Evolutionary conservation across 495 filamentous ascomycete species (phyloP), one percentile per base, ranked within the genome.

Genomic region (Lichina pygmaea): DNA sequence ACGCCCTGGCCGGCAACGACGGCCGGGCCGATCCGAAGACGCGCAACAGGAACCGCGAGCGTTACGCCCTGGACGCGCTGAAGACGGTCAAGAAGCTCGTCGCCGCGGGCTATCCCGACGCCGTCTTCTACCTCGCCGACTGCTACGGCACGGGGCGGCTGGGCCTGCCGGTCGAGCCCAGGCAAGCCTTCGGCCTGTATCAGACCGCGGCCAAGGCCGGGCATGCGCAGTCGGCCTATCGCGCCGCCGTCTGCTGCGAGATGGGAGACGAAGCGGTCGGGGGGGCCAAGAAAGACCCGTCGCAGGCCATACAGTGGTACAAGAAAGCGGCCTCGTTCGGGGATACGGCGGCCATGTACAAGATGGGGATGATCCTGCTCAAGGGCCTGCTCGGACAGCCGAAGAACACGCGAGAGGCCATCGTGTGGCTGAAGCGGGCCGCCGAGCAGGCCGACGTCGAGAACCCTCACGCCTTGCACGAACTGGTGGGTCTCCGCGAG

Each of bases 251-350:
- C 3, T 97, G 89, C 64, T 94, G 86, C 56, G 89, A 97, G 55
- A 78, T 97, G 45, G 89, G 89, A n/a, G 71, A 80, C 38, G 85
- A 93, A 53, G 82, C 89, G 52, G 45, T 34, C 17, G 45, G 45
- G 30, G 89, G 89, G 13, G 93, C 89, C 9, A 73, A 77, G 43
- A 80, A 81, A 49, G 89, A 97, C 56, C 80, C 82, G 4, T 59
- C 82, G 52, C 94, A 93, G 62, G 84, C 89, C 8, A 81, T 95
- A 32, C 85, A 94, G 54, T 97, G 89, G 89, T 97, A 95, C 57
- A 85, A 84, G 57, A 82, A 85, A 15, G 83, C 86, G 10, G 85
- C 89, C 1, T 72, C 78, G 7, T 65, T 94, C 6, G 89, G 89
- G 10, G 86, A 95, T 53, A 78, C 80, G 0, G 77, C 85, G 0